phyloP scores from a whole-genome alignment of 352 stramenopile genomes.

The Poterioochromonas sp. region DNA sequence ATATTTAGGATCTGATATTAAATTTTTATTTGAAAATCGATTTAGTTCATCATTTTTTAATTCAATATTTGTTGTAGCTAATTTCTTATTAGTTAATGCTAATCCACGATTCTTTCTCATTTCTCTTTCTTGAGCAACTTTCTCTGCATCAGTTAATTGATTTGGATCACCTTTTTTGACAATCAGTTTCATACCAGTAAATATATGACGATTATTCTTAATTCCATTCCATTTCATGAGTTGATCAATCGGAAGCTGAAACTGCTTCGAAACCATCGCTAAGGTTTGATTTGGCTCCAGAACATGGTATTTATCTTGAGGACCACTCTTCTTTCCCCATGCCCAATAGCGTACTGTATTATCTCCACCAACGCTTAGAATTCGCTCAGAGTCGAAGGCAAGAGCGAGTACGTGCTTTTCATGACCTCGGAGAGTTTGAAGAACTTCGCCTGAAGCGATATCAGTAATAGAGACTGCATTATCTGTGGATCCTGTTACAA shows the following conservation, averaged over 20 bases:
- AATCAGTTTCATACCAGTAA: conserved; percentile 44
- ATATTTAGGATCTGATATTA: too few relatives aligned
- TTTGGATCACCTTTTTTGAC: conserved; percentile 48
- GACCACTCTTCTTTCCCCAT: conserved; percentile 34
- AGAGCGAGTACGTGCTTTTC: conserved; percentile 46
- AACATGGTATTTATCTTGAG: conserved; percentile 46
- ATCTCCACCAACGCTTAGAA: conserved; percentile 41
- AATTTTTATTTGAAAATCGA: not conserved
- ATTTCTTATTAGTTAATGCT: not conserved
- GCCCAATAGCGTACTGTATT: conserved; percentile 42
- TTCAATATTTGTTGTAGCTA: not conserved
- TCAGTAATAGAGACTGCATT: conserved; percentile 50
- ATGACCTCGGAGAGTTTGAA: conserved; percentile 52
- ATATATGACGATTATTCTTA: conserved; percentile 40
- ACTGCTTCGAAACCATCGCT: conserved; percentile 41
- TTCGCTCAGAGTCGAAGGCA: conserved; percentile 49
- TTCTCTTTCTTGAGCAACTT: conserved; percentile 31
- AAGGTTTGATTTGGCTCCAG: conserved; percentile 46
- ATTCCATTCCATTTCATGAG: conserved; percentile 49
- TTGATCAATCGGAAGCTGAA: conserved; percentile 41
- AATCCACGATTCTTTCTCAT: not conserved
- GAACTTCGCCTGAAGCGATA: conserved; percentile 48
- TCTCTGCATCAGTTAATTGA: conserved; percentile 40
- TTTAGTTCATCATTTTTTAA: not conserved
- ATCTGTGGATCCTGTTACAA: conserved; percentile 50